Conservation (phyloP, 208 protist species). For the Acanthamoeba lenticulata region DNA sequence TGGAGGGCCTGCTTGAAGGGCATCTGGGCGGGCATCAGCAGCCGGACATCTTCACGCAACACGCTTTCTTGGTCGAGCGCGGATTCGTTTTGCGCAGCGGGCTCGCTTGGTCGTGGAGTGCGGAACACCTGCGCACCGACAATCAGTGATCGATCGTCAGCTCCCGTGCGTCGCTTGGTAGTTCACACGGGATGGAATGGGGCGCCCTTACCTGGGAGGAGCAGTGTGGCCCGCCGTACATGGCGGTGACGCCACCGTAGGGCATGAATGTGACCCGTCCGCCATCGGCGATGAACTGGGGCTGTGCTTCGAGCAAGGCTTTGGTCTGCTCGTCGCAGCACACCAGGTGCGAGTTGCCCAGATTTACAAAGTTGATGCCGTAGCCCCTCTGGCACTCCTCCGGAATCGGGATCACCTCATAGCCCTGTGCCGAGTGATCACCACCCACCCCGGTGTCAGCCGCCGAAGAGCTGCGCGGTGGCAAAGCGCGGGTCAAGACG, state of each 20-base stretch:
- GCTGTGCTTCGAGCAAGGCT: conserved; percentile 11
- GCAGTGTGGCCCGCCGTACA: conserved; percentile 81
- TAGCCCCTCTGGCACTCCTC: conserved; percentile 76
- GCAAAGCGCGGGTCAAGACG: background rate
- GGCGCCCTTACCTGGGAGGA: conserved; percentile 68
- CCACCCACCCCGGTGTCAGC: background rate
- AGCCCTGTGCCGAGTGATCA: conserved; percentile 57
- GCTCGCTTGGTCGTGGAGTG: background rate
- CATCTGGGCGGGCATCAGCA: background rate
- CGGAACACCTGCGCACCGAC: background rate
- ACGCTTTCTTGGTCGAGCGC: background rate
- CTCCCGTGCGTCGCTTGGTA: background rate
- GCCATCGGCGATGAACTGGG: conserved; percentile 63
- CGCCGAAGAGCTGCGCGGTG: too few relatives aligned
- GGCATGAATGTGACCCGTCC: conserved; percentile 74
- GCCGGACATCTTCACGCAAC: background rate
- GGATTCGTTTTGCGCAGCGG: background rate
- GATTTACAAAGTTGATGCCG: conserved; percentile 83
- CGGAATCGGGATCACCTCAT: conserved; percentile 75
- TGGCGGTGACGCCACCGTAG: conserved; percentile 77
- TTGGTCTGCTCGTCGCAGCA: conserved; percentile 68
- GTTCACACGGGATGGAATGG: background rate
- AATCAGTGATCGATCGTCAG: background rate
- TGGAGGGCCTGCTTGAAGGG: background rate
- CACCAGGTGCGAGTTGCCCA: conserved; percentile 75